Evolutionary conservation across 2,329 filamentous ascomycete genomes (phyloP), one percentile per base, ranked within the genome.

Genomic region (Colletotrichum somersetense): DNA sequence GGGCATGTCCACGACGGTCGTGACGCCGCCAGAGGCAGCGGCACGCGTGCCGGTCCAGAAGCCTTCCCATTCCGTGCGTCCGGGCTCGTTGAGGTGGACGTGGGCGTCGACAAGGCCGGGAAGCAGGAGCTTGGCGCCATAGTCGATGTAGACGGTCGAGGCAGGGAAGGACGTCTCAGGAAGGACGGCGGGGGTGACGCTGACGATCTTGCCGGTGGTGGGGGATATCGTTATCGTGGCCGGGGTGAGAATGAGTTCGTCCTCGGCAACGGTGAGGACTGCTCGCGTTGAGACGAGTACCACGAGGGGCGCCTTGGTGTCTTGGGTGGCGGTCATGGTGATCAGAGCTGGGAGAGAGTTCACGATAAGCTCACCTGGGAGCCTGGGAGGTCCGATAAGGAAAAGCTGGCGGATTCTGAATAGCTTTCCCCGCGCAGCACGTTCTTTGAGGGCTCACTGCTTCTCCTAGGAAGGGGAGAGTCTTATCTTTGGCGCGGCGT

Each of bases 1-100:
- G 44, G 96, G 96, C 96, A 99, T 99, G 82, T 98, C 96, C 78
- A 99, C 86, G 12, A 99, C 95, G 0, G 96, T 98, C 5, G 96
- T 99, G 35, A 98, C 96, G 77, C 96, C 96, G 52, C 96, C 96
- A 77, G 96, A 97, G 14, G 96, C 96, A 5, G 96, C 96, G 44
- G 96, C 96, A 77, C 93, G 89, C 33, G 96, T 98, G 61, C 96
- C 96, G 0, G 95, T 98, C 85, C 92, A 93, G 86, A 99, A 99
- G 14, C 96, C 96, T 80, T 99, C 96, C 96, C 96, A 98, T 88
- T 98, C 96, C 64, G 96, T 98, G 69, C 96, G 90, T 53, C 96
- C 96, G 0, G 96, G 96, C 84, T 99, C 96, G 79, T 98, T 98
- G 77, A 98, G 89, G 84, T 99, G 96, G 48, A 99, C 96, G 81